Conservation (phyloP, 2,329 filamentous ascomycete genomes). For the Penicillium sp. region DNA sequence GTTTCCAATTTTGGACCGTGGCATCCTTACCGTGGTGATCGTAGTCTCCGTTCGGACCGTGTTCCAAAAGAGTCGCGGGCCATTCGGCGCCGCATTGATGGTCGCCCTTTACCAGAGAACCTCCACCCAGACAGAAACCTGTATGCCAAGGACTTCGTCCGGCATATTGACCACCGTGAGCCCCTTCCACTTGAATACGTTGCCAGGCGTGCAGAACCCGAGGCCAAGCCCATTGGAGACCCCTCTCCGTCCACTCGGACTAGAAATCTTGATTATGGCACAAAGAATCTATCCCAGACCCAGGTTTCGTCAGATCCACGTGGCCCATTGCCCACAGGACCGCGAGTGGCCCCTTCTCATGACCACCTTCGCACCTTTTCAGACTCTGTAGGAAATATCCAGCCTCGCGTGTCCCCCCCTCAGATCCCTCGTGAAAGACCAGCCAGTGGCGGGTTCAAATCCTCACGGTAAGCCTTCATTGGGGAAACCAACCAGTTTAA, state of each 20-base stretch:
- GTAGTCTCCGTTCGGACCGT: conserved; percentile 16
- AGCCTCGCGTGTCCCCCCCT: conserved; percentile 8
- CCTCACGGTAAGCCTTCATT: conserved; percentile 20
- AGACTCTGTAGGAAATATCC: conserved; percentile 9
- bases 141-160: conserved; percentile 41
- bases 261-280: conserved; percentile 11
- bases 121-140: conserved; percentile 24
- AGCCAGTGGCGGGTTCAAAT: conserved; percentile 14
- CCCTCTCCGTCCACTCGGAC: conserved; percentile 11
- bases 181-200: conserved; percentile 20
- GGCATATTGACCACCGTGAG: conserved; percentile 31
- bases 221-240: conserved; percentile 16
- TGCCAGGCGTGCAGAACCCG: conserved; percentile 16
- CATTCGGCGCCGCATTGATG: conserved; percentile 17
- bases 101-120: conserved; percentile 18
- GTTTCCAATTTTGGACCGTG: conserved; percentile 15
- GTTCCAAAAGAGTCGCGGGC: conserved; percentile 10
- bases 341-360: conserved; percentile 13
- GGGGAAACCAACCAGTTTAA: conserved; percentile 2
- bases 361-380: conserved; percentile 14
- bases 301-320: conserved; percentile 12
- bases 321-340: conserved; percentile 10
- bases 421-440: conserved; percentile 16
- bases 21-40: conserved; percentile 16
- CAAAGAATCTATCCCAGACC: conserved; percentile 17